Evolutionary conservation across 1,284 basidiomycete species (phyloP), one percentile per base, ranked within the genome.

Genomic region (Puccinia polysora): DNA sequence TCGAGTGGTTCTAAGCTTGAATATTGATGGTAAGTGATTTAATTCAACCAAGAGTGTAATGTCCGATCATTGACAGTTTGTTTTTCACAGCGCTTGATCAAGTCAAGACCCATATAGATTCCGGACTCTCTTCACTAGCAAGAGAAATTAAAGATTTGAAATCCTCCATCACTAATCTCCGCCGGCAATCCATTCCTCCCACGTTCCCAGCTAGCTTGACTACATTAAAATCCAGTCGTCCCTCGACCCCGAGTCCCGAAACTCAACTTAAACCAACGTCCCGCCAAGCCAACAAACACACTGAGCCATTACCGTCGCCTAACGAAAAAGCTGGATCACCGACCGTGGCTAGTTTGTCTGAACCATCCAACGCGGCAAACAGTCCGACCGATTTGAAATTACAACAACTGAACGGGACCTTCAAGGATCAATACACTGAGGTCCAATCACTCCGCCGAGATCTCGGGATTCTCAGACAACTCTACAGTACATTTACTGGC

Each of bases 31-130:
- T 96, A 81, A 82, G 92, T 84, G 2, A 7, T 12, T 1, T 4
- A 38, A 7, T 10, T 18, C 15, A 47, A 47, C 14, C 23, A 63
- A 47, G 43, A 18, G 14, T 32, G 45, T 38, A 10, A 34, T 12
- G 25, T 6, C 40, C 40, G 40, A 50, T 59, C 43, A n/a, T n/a
- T n/a, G 1, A 47, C 23, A 14, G 28, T 23, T 12, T 45, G 14
- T 23, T 23, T 30, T 47, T 50, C 34, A n/a, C 77, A 96, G 92
- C 92, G 14, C 86, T 98, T 65, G 95, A 97, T 80, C 95, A 98
- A 80, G 95, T 98, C 80, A 97, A 96, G 80, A 92, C 96, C 78
- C 95, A 98, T 78, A 93, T 98, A 75, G 95, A 97, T 78, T 79
- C 87, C 2, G 91, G 94, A 75, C 90, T 98, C 73, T 87, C 88